These are phyloP conservation scores for Penicillium canescens DNA, from an alignment of 495 filamentous ascomycete species.

Conservation along the genomic window DNA sequence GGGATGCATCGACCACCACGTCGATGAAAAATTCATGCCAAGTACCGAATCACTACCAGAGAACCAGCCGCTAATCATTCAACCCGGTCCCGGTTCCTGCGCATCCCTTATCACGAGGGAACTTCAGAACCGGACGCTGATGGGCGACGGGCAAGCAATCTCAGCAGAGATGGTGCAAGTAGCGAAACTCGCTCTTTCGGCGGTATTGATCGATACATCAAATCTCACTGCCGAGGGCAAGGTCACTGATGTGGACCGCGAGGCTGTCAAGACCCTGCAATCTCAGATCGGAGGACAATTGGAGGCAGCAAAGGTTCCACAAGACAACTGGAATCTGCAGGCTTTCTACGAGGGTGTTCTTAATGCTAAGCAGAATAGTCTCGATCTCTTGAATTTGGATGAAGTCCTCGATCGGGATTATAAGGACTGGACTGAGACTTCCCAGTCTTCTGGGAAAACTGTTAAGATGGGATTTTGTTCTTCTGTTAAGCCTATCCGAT, in stretches of 20 bases:
- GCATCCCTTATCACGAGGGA: conserved; percentile 71
- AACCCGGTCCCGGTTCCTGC: conserved; percentile 73
- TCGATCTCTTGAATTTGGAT: conserved; percentile 62
- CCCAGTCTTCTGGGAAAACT: conserved; percentile 18
- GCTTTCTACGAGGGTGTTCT: conserved; percentile 64
- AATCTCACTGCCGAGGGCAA: conserved; percentile 71
- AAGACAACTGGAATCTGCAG: conserved; percentile 41
- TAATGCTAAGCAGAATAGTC: conserved; percentile 66
- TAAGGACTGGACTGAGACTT: conserved; percentile 76
- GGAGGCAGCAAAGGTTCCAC: conserved; percentile 10
- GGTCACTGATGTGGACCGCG: conserved; percentile 67
- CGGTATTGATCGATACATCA: conserved; percentile 81
- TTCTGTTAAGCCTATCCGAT: conserved; percentile 66
- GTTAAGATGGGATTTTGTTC: conserved; percentile 72
- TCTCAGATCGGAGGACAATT: conserved; percentile 40
- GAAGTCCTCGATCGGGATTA: conserved; percentile 90
- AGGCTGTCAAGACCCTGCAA: conserved; percentile 66
- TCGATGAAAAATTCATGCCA: conserved; percentile 70
- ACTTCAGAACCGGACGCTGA: conserved; percentile 40
- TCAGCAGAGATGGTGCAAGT: conserved; percentile 52
- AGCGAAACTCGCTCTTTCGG: conserved; percentile 74
- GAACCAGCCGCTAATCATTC: conserved; percentile 58
- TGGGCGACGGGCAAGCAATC: conserved; percentile 44
- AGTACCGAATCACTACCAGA: conserved; percentile 8
- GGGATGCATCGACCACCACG: conserved; percentile 93